Evolutionary conservation across 257 asterid genomes (phyloP).

Genomic region (Scutellaria baicalensis): DNA sequence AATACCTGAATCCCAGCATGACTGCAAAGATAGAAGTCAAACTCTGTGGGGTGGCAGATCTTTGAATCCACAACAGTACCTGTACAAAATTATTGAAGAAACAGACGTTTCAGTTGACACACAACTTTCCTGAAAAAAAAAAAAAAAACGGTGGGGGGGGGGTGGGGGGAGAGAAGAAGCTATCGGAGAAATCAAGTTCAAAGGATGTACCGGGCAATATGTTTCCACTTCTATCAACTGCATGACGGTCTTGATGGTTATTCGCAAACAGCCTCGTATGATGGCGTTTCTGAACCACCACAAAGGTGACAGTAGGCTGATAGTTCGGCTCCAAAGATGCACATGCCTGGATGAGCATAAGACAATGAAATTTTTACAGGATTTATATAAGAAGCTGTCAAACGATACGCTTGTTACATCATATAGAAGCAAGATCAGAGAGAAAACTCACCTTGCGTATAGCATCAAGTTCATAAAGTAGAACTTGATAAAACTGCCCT

Average conservation of each 20-base stretch:
- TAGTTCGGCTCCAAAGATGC: conserved; percentile 89
- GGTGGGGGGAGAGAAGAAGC: background rate
- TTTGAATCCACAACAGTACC: conserved; percentile 96
- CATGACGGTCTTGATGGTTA: conserved; percentile 56
- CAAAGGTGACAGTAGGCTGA: conserved; percentile 94
- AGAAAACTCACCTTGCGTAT: conserved; percentile 60
- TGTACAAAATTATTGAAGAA: conserved; percentile 15
- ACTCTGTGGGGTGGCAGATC: conserved; percentile 95
- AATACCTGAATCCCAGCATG: conserved; percentile 94
- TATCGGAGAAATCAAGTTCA: background rate
- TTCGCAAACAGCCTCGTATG: conserved; percentile 87
- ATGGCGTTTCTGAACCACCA: conserved; percentile 95
- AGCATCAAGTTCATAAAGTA: conserved; percentile 91
- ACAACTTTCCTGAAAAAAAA: background rate
- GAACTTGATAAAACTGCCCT: conserved; percentile 92
- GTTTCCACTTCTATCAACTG: conserved; percentile 81
- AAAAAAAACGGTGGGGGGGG: no score
- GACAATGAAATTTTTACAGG: background rate
- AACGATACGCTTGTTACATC: background rate
- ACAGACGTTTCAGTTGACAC: background rate
- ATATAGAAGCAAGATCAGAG: background rate
- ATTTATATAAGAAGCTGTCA: background rate
- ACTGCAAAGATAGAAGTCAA: conserved; percentile 93
- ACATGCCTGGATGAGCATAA: conserved; percentile 57
- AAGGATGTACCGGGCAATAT: conserved; percentile 63